Evolutionary conservation across 768 basidiomycete species (phyloP).

Genomic region (Chiua virens): DNA sequence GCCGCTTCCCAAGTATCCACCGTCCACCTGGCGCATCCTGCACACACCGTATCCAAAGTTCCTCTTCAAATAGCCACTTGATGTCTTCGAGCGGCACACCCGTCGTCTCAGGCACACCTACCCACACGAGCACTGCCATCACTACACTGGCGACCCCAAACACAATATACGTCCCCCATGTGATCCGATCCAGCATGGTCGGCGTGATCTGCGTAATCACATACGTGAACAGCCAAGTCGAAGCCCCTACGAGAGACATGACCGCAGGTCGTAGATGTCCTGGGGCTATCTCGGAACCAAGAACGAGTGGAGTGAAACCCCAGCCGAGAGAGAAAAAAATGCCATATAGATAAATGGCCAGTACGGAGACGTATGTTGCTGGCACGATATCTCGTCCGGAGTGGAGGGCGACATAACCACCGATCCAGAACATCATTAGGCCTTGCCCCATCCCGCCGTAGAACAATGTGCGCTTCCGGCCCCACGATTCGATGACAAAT

Average conservation of each 20-base stretch:
- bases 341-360: slow-evolving; percentile 37
- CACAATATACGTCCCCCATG: slow-evolving; percentile 32
- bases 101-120: slow-evolving; percentile 42
- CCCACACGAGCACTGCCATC: slow-evolving; percentile 35
- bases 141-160: slow-evolving; percentile 31
- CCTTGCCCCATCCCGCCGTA: slow-evolving; percentile 38
- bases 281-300: slow-evolving; percentile 36
- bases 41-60: slow-evolving; percentile 27
- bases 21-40: slow-evolving; percentile 36
- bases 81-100: slow-evolving; percentile 41
- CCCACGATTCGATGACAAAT: slow-evolving; percentile 40
- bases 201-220: slow-evolving; percentile 40
- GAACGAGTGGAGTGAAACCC: slow-evolving; percentile 35
- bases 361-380: slow-evolving; percentile 34
- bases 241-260: slow-evolving; percentile 30
- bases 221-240: slow-evolving; percentile 39
- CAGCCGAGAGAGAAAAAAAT: slow-evolving; percentile 37
- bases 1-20: slow-evolving; percentile 24
- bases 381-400: slow-evolving; percentile 23
- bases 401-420: slow-evolving; percentile 31
- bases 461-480: slow-evolving; percentile 37
- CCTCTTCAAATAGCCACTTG: slow-evolving; percentile 33
- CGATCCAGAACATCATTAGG: slow-evolving; percentile 39
- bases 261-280: slow-evolving; percentile 35
- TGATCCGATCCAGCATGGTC: slow-evolving; percentile 30